phyloP scores from a whole-genome alignment of 306 rosid species.

The Prunus davidiana region DNA sequence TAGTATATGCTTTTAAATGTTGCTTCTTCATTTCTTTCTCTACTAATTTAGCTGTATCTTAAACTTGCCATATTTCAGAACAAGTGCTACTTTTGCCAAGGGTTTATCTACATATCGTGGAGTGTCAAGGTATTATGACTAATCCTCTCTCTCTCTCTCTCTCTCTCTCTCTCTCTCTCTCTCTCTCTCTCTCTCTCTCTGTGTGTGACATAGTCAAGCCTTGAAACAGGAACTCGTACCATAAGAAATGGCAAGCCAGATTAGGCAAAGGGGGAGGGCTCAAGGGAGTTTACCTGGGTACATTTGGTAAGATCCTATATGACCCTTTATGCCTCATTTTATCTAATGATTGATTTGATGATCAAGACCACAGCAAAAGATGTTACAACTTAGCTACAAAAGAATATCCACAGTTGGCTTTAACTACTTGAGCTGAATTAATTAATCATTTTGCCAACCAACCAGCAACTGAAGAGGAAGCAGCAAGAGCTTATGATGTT shows the following conservation, averaged over 20 bases:
- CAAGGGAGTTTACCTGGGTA: conserved; percentile 24
- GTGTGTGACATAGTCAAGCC: background rate
- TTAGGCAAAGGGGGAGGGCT: conserved; percentile 22
- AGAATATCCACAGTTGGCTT: too few species aligned
- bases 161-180: background rate
- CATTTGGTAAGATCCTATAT: conserved; percentile 22
- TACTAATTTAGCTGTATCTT: background rate
- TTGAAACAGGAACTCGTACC: conserved; percentile 7
- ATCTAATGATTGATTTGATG: background rate
- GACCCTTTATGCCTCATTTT: background rate
- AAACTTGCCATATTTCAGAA: conserved; percentile 21
- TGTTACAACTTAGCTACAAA: too few species aligned
- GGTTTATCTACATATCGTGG: conserved; percentile 37
- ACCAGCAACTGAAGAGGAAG: conserved; percentile 30
- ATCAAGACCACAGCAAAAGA: too few species aligned
- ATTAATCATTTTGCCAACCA: too few species aligned
- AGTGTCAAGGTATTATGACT: conserved; percentile 30
- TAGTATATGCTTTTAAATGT: background rate
- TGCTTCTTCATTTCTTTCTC: background rate
- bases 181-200: background rate
- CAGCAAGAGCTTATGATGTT: conserved; percentile 38
- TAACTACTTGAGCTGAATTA: too few species aligned
- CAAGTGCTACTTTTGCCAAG: conserved; percentile 20
- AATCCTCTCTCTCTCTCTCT: too few species aligned
- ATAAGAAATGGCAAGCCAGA: conserved; percentile 32